These are phyloP conservation scores for Penicillium desertorum DNA, from an alignment of 495 filamentous ascomycete genomes.

Conservation along the genomic window DNA sequence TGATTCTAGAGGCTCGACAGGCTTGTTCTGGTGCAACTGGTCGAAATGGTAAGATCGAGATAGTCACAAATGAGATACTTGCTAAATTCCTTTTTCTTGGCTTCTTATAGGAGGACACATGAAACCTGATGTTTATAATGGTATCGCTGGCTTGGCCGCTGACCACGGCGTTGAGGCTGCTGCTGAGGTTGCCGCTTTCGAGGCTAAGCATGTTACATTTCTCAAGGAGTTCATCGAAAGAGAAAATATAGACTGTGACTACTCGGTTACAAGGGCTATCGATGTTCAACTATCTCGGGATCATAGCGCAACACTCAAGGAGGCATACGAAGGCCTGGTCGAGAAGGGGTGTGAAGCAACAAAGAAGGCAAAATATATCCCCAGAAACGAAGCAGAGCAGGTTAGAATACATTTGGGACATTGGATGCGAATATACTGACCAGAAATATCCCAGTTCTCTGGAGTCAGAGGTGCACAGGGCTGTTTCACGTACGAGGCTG, in stretches of 20 bases:
- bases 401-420: conserved; percentile 15
- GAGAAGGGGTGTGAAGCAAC: conserved; percentile 20
- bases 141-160: conserved; percentile 21
- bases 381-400: conserved; percentile 19
- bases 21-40: conserved; percentile 83
- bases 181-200: conserved; percentile 36
- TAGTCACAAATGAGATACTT: not conserved
- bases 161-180: conserved; percentile 37
- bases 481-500: conserved; percentile 42
- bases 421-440: not conserved
- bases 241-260: conserved; percentile 38
- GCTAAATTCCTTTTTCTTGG: not conserved
- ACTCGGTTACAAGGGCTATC: conserved; percentile 26
- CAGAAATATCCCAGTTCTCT: conserved; percentile 33
- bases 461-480: conserved; percentile 50
- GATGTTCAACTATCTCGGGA: conserved; percentile 30
- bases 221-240: conserved; percentile 30
- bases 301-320: conserved; percentile 25
- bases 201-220: conserved; percentile 29
- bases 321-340: conserved; percentile 26
- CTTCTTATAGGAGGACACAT: conserved; percentile 36
- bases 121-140: conserved; percentile 38
- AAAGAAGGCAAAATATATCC: conserved; percentile 19
- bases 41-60: conserved; percentile 40
- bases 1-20: conserved; percentile 80